Conservation (phyloP, 805 yeast genomes). For the Ogataea zsoltii region DNA sequence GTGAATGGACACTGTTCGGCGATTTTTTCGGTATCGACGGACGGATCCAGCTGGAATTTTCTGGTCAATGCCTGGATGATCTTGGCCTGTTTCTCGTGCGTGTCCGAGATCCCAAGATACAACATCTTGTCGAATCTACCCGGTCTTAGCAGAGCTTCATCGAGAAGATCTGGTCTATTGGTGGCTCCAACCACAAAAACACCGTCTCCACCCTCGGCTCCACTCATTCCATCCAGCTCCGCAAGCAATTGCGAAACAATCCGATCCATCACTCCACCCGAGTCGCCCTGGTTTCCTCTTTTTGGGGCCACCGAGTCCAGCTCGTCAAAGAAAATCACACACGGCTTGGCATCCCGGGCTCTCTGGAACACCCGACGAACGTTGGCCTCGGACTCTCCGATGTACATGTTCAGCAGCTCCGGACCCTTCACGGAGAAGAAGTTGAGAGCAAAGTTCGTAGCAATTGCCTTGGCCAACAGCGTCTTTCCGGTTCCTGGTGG, state of each 20-base stretch:
- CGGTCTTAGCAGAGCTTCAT: slow-evolving; percentile 90
- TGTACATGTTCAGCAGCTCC: slow-evolving; percentile 93
- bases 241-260: slow-evolving; percentile 94
- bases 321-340: slow-evolving; percentile 97
- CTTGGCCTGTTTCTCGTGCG: slow-evolving; percentile 83
- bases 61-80: slow-evolving; percentile 87
- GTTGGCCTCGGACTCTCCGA: slow-evolving; percentile 98
- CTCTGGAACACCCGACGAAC: slow-evolving; percentile 91
- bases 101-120: slow-evolving; percentile 89
- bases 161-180: slow-evolving; percentile 91
- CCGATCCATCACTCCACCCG: slow-evolving; percentile 99
- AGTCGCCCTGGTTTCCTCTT: slow-evolving; percentile 97
- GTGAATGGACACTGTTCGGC: slow-evolving; percentile 80
- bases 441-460: slow-evolving; percentile 90
- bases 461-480: slow-evolving; percentile 92
- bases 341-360: slow-evolving; percentile 96
- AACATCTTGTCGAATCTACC: slow-evolving; percentile 95
- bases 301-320: slow-evolving; percentile 98
- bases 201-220: slow-evolving; percentile 74
- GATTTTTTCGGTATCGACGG: slow-evolving; percentile 57
- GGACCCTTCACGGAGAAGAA: slow-evolving; percentile 98
- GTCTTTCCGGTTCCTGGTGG: slow-evolving; percentile 99
- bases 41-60: slow-evolving; percentile 63
- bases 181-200: slow-evolving; percentile 99
- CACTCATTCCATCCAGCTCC: slow-evolving; percentile 95